Evolutionary conservation across 2,329 filamentous ascomycete genomes (phyloP).

Genomic region (Ophiostoma quercus): DNA sequence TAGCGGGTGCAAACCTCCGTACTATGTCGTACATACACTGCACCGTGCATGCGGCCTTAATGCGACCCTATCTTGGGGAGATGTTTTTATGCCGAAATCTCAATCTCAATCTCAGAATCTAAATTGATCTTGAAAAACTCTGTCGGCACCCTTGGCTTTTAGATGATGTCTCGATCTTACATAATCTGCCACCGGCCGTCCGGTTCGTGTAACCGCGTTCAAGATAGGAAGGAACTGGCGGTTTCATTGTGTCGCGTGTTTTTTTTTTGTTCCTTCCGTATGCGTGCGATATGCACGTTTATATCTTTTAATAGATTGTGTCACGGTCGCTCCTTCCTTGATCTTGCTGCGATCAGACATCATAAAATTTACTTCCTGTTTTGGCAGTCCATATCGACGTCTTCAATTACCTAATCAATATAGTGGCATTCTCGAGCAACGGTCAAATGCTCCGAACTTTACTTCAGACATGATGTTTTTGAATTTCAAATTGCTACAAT

Average conservation of each 20-base stretch:
- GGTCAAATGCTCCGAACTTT: background rate
- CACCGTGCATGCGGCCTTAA: background rate
- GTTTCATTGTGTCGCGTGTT: background rate
- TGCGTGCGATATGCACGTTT: background rate
- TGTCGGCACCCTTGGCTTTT: background rate
- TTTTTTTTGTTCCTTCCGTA: background rate
- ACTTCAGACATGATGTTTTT: background rate
- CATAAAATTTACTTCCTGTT: background rate
- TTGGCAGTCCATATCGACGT: background rate
- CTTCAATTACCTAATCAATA: background rate
- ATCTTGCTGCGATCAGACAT: background rate
- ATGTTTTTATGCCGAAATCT: background rate
- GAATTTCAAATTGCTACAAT: too few species aligned
- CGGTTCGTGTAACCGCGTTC: conserved; percentile 18
- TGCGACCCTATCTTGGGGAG: background rate
- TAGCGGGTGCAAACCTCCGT: background rate
- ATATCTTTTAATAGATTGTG: background rate
- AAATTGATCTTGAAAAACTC: background rate
- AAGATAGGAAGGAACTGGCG: conserved; percentile 5
- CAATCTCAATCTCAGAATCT: background rate
- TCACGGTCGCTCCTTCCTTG: background rate
- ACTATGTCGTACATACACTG: background rate
- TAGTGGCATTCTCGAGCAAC: background rate
- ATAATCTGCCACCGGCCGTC: conserved; percentile 18
- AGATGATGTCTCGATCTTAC: background rate